Evolutionary conservation across 2,329 filamentous ascomycete species (phyloP).

Genomic region (Simplicillium sp.): DNA sequence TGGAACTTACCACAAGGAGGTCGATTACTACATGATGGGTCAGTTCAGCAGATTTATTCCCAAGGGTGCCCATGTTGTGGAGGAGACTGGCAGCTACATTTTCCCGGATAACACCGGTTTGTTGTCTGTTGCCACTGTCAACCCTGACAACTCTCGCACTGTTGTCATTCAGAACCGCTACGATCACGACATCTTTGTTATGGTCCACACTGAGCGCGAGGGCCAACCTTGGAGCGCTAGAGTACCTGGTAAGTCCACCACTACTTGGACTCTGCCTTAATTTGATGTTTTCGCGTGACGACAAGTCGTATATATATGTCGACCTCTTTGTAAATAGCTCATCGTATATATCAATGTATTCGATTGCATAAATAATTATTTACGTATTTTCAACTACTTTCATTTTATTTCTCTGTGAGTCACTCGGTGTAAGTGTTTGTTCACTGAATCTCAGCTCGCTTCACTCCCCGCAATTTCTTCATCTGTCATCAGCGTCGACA

Average conservation of each 20-base stretch:
- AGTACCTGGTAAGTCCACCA: constrained; percentile 22
- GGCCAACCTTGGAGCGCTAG: constrained; percentile 29
- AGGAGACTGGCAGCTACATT: constrained; percentile 32
- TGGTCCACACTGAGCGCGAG: constrained; percentile 18
- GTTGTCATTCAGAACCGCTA: constrained; percentile 37
- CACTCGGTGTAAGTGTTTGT: no score
- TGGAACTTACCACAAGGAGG: constrained; percentile 31
- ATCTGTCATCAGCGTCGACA: no score
- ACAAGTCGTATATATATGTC: no score
- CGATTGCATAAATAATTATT: no score
- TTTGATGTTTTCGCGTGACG: not conserved
- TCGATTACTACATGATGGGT: constrained; percentile 44
- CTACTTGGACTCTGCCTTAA: constrained; percentile 28
- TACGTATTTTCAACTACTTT: no score
- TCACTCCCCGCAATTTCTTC: no score
- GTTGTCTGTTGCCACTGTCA: constrained; percentile 34
- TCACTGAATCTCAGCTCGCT: no score
- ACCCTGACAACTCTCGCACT: constrained; percentile 33
- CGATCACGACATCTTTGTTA: constrained; percentile 32
- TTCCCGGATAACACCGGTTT: constrained; percentile 27
- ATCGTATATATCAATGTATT: no score
- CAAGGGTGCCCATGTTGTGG: constrained; percentile 30
- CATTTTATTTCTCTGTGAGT: no score
- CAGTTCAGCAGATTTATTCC: constrained; percentile 41
- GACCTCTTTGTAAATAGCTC: no score